Evolutionary conservation across 2,329 filamentous ascomycete species (phyloP).

Genomic region (Leptographium radiaticola): DNA sequence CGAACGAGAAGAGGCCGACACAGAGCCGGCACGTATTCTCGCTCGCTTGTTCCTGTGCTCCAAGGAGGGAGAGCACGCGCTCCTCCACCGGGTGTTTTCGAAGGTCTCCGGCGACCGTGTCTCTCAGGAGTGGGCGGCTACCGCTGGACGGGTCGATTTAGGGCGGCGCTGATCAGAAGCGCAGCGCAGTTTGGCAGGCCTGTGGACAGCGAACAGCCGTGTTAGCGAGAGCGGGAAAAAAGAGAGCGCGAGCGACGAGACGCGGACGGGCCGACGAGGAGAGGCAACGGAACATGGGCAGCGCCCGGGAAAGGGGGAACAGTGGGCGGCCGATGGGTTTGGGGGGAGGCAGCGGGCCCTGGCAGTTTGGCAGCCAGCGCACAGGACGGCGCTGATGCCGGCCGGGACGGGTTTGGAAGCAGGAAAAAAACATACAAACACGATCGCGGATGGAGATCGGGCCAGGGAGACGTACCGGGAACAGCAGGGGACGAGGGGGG

Average conservation of each 20-base stretch:
- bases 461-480: constrained; percentile 9
- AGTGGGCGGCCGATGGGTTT: not conserved
- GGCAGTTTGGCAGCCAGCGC: not conserved
- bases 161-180: constrained; percentile 1
- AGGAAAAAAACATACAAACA: constrained; percentile 3
- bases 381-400: not conserved
- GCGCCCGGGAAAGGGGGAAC: not conserved
- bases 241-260: not conserved
- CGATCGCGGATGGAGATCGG: constrained; percentile 8
- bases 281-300: too few species aligned
- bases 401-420: not conserved
- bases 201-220: not conserved
- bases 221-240: not conserved
- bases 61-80: not conserved
- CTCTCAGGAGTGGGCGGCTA: not conserved
- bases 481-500: constrained; percentile 5
- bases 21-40: not conserved
- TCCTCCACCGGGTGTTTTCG: not conserved
- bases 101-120: not conserved
- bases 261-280: not conserved
- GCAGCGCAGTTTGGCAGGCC: not conserved
- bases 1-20: not conserved
- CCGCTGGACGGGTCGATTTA: not conserved
- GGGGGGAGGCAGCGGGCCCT: not conserved
- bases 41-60: not conserved